Base-by-base conservation (phyloP, 768 basidiomycete species). In the Boletus reticuloceps region DNA sequence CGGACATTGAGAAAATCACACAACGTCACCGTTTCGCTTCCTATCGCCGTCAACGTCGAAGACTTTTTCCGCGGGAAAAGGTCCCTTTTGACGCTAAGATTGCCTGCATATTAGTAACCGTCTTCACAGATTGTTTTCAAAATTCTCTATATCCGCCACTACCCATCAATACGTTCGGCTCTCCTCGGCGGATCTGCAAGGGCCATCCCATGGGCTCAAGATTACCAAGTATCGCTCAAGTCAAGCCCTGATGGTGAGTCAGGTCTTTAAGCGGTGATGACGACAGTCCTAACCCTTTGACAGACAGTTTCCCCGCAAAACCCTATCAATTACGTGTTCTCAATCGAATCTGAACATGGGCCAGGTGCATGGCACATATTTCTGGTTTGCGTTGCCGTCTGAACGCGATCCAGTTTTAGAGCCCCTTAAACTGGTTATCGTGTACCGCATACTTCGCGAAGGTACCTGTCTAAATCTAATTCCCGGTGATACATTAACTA, bases 1-100 rank as follows among this genome's bases (percentile, higher is more conserved):
- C 80, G 93, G 37, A 79, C 70, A 6, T 69, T 91, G 27, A 76
- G 74, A 38, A 75, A 82, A 31, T 77, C 81, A 13, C 79, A 82
- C 54, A 70, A 78, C 3, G 75, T 95, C 5, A 77, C 80, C 14
- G 84, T 88, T 8, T 79, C 88, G 0, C 76, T 98, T 5, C 95
- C 96, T 1, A 77, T 99, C 42, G 83, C 89, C 4, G 90, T 98
- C 54, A 97, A 95, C 54, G 96, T 98, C 0, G 91, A 98, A 71
- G 97, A 99, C 68, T 95, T 93, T 71, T 98, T 98, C 77, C 84
- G 96, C 20, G 88, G 88, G 27, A 77, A 83, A 53, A 86, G 84
- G 96, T 94, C 37, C 7, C 13, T 32, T 51, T 39, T 34, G 22
- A 5, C 8, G 46, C 36, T 43, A 31, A 54, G 47, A 38, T 54